Base-by-base conservation (phyloP, 805 yeast species). In the Metschnikowia cerradonensis region DNA sequence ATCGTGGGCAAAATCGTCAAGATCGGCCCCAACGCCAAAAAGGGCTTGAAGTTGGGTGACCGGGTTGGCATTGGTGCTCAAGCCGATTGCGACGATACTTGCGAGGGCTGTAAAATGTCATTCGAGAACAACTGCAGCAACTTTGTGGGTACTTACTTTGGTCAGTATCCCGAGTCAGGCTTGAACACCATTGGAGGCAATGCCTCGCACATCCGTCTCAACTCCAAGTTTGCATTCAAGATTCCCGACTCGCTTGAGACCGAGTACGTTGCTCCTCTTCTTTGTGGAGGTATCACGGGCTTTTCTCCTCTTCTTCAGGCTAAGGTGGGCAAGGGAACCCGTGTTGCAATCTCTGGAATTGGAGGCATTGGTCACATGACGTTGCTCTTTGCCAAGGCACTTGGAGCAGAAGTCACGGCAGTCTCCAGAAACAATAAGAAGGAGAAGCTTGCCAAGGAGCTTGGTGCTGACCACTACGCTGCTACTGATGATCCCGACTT, bases 1-100 rank as follows among this genome's bases (percentile, higher is more conserved):
- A 58, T 65, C 36, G 52, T 59, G 3, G 62, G 62, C 43, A 55
- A 50, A 36, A 51, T 57, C 15, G 58, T 57, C 32, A 57, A 50
- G 38, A 49, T 55, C 35, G 60, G 59, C 35, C 55, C 57, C 6
- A 55, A 57, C 15, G 60, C 58, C 38, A 57, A 52, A 34, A 22
- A 50, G 22, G 59, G 59, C 48, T 75, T 68, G 70, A 79, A 75
- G 63, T 64, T 84, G 17, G 96, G 95, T 49, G 84, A 88, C 57
- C 75, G 89, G 56, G 94, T 86, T 26, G 96, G 92, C 49, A 77
- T 86, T 45, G 96, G 96, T 59, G 92, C 94, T 23, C 83, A 80
- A 61, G 47, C 45, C n/a, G 60, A 57, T 47, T 49, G 56, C 20
- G 59, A 55, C 40, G 51, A 44, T 23, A 38, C 48, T 4, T 57